These are phyloP conservation scores for Linum lewisii DNA, from an alignment of 345 rosid species.

Conservation along the genomic window DNA sequence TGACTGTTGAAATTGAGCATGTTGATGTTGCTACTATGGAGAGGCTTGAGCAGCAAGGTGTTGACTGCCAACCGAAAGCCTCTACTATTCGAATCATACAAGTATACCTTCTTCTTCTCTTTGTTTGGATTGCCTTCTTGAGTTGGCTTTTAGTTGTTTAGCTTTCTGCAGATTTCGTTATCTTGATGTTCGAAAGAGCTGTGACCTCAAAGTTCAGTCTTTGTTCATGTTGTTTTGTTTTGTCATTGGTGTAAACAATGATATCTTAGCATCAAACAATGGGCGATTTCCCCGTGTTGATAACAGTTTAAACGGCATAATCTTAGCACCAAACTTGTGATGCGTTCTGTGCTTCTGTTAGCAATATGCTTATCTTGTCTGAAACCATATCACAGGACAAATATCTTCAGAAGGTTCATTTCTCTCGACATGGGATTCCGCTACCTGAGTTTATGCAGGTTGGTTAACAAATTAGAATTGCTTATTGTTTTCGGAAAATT, in stretches of 20 bases:
- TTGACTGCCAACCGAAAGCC: slow-evolving; percentile 93
- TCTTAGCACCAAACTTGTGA: too few relatives aligned
- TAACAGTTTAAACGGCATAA: too few relatives aligned
- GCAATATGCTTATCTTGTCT: background rate
- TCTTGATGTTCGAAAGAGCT: too few relatives aligned
- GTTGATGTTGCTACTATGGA: slow-evolving; percentile 79
- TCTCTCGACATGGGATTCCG: slow-evolving; percentile 70
- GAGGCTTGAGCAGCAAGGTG: slow-evolving; percentile 86
- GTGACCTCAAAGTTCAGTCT: too few relatives aligned
- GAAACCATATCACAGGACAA: slow-evolving; percentile 57
- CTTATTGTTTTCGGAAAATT: background rate
- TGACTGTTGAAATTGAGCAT: slow-evolving; percentile 94
- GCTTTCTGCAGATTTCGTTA: background rate
- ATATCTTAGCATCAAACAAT: too few relatives aligned
- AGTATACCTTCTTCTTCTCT: slow-evolving; percentile 22
- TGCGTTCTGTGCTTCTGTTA: too few relatives aligned
- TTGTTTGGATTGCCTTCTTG: background rate
- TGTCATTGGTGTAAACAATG: too few relatives aligned
- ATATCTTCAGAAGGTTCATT: slow-evolving; percentile 84
- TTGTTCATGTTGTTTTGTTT: too few relatives aligned
- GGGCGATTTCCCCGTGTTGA: too few relatives aligned
- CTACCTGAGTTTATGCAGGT: slow-evolving; percentile 95
- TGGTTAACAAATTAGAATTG: slow-evolving; percentile 12
- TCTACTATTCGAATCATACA: slow-evolving; percentile 92
- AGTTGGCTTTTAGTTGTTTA: background rate